Percentiles rank a stretch among this genome's conserved stretches.
Conservation (phyloP, 495 filamentous ascomycete species). For the Collariella sp. region DNA sequence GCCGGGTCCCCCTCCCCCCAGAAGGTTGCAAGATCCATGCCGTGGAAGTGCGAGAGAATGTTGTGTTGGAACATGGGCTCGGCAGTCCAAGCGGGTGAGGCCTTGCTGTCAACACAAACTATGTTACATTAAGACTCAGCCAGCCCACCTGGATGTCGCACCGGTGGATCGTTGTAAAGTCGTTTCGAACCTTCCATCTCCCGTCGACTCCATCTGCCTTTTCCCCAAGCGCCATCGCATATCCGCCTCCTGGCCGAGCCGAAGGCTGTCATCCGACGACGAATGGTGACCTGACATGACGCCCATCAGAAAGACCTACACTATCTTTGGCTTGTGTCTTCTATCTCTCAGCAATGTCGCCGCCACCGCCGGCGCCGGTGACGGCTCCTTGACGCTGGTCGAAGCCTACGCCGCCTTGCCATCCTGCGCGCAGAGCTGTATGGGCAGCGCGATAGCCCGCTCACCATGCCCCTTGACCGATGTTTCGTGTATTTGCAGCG, state of each 20-base stretch:
- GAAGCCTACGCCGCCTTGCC: neutral
- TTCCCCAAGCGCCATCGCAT: neutral
- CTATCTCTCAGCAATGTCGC: neutral
- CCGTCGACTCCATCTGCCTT: neutral
- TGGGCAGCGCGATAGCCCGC: constrained; percentile 1
- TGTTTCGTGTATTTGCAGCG: constrained; percentile 15
- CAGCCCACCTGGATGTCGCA: neutral
- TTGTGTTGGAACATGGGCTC: no score
- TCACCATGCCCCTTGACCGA: constrained; percentile 13
- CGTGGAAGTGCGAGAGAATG: no score
- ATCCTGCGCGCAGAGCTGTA: constrained; percentile 1
- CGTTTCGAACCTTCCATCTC: neutral
- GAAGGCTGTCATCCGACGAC: neutral
- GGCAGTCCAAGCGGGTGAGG: no score
- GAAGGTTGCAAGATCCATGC: no score
- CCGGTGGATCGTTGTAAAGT: neutral
- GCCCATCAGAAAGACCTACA: neutral
- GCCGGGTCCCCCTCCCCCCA: no score
- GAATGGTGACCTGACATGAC: constrained; percentile 2
- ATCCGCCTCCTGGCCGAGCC: neutral
- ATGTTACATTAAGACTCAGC: neutral
- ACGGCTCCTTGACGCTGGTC: neutral
- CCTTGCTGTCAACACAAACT: no score
- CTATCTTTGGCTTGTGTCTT: constrained; percentile 8
- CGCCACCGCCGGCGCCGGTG: neutral